phyloP scores from a whole-genome alignment of 75 land plant species.

The Sequoia sempervirens region DNA sequence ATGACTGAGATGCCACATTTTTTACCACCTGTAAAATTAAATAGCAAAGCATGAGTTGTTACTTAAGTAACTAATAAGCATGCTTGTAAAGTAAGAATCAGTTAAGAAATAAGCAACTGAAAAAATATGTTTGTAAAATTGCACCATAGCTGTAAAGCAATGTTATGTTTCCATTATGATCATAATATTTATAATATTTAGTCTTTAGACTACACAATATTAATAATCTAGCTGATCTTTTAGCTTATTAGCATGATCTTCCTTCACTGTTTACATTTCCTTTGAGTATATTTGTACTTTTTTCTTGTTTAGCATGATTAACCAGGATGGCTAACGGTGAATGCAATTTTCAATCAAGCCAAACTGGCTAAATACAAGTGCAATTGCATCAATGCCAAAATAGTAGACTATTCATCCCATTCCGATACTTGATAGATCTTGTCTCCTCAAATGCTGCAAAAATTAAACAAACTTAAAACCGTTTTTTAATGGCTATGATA shows the following conservation, averaged over 20 bases:
- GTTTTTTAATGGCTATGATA: too few species aligned
- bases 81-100: background rate
- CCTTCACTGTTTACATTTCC: background rate
- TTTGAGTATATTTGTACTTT: background rate
- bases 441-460: too few species aligned
- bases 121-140: background rate
- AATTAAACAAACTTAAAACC: too few species aligned
- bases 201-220: background rate
- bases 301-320: background rate
- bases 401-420: too few species aligned
- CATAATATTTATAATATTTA: background rate
- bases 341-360: too few species aligned
- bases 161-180: background rate
- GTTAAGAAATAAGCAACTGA: background rate
- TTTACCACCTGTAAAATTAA: slow-evolving; percentile 77
- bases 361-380: too few species aligned
- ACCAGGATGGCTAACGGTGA: too few species aligned
- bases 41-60: background rate
- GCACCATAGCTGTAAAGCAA: background rate
- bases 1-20: slow-evolving; percentile 79
- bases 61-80: background rate
- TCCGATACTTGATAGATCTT: too few species aligned
- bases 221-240: background rate
- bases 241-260: background rate
- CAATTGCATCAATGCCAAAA: too few species aligned